Conservation (phyloP, 2,329 filamentous ascomycete genomes). For the Leptographium procerum region DNA sequence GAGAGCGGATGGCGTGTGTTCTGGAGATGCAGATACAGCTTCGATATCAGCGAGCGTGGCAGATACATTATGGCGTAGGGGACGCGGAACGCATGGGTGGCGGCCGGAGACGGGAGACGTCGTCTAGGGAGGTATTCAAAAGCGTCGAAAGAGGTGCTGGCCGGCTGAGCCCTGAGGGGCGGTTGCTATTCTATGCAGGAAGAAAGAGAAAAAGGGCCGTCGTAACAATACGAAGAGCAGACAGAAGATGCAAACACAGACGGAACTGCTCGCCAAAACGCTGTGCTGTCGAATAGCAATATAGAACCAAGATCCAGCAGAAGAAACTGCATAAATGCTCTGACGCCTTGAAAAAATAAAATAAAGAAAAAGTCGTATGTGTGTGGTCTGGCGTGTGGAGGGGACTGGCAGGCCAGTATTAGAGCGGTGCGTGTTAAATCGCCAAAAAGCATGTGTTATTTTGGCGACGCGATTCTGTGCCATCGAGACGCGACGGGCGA, state of each 20-base stretch:
- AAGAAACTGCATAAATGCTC: neutral
- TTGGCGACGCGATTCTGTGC: slow-evolving; percentile 9
- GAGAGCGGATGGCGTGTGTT: slow-evolving; percentile 80
- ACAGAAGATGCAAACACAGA: neutral
- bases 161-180: neutral
- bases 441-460: neutral
- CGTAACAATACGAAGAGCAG: neutral
- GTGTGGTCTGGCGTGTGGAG: neutral
- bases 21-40: slow-evolving; percentile 83
- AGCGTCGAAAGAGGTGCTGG: neutral
- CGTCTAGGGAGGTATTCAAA: slow-evolving; percentile 14
- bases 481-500: slow-evolving; percentile 4
- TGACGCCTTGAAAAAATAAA: neutral
- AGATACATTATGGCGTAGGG: slow-evolving; percentile 63
- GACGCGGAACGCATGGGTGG: slow-evolving; percentile 9
- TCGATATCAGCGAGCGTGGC: slow-evolving; percentile 76
- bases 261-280: neutral
- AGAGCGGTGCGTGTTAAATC: neutral
- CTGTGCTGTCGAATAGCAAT: neutral
- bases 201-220: neutral
- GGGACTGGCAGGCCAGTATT: neutral
- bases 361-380: neutral
- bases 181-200: neutral
- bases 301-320: neutral
- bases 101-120: slow-evolving; percentile 18